phyloP scores from a whole-genome alignment of 2,329 filamentous ascomycete genomes.

The Cryphonectria carpinicola region DNA sequence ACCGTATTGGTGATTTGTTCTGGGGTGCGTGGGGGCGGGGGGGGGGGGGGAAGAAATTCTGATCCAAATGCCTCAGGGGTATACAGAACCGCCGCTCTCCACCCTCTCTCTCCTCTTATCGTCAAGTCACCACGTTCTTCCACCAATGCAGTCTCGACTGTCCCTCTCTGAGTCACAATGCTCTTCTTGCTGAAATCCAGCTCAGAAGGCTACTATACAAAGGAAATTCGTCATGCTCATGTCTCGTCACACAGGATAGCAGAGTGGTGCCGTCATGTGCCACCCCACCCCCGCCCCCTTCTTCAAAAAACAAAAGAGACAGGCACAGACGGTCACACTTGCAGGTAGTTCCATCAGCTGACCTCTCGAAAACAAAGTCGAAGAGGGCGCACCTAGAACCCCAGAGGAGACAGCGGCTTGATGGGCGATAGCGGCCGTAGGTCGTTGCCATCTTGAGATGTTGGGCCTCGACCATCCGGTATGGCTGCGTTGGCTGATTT shows the following conservation, averaged over 20 bases:
- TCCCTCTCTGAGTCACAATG: constrained; percentile 12
- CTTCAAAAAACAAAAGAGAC: background rate
- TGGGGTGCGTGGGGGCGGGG: constrained; percentile 16
- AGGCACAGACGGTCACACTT: constrained; percentile 25
- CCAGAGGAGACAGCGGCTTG: constrained; percentile 66
- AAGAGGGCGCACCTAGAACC: constrained; percentile 47
- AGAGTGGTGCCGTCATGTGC: constrained; percentile 24
- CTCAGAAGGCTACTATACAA: constrained; percentile 23
- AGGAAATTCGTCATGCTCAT: constrained; percentile 34
- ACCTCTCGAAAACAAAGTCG: constrained; percentile 31
- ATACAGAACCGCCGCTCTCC: constrained; percentile 27
- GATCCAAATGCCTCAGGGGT: constrained; percentile 30
- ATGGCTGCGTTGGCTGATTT: constrained; percentile 44
- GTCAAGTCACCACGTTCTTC: background rate
- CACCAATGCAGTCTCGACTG: constrained; percentile 15
- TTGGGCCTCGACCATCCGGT: constrained; percentile 38
- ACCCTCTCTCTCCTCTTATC: constrained; percentile 16
- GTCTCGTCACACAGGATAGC: constrained; percentile 30
- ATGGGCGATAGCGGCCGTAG: constrained; percentile 66
- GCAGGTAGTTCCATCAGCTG: constrained; percentile 10
- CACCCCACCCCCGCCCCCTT: background rate
- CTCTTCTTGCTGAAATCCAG: constrained; percentile 4
- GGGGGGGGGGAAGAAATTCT: constrained; percentile 13
- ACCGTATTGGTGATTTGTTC: constrained; percentile 24
- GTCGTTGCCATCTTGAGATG: constrained; percentile 39